phyloP scores from a whole-genome alignment of 257 asterid genomes.

The Plantago elongata region DNA sequence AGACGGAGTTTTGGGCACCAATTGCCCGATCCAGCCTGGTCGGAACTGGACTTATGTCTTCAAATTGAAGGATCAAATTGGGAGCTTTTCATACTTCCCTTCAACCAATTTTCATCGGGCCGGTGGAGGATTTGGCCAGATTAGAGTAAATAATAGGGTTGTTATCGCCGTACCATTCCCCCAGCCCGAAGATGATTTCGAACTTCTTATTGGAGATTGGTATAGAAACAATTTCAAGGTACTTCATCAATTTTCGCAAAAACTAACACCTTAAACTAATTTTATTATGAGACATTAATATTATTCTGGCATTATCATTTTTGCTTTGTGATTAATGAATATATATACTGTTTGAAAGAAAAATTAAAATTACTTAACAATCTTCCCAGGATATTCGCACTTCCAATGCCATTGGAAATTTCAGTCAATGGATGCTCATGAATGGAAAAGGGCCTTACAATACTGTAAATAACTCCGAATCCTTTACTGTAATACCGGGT shows the following conservation, averaged over 20 bases:
- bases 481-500: conserved; percentile 48
- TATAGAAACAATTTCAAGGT: conserved; percentile 44
- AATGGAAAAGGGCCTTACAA: conserved; percentile 67
- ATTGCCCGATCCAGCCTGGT: conserved; percentile 48
- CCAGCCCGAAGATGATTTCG: conserved; percentile 39
- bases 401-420: background rate
- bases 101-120: conserved; percentile 40
- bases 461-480: conserved; percentile 27
- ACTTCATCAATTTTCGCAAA: background rate
- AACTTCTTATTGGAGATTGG: conserved; percentile 78
- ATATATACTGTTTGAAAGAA: background rate
- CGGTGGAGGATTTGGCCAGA: conserved; percentile 54
- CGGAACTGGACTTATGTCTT: conserved; percentile 45
- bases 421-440: conserved; percentile 46
- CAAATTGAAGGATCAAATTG: conserved; percentile 57
- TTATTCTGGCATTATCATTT: no score
- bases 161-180: conserved; percentile 30
- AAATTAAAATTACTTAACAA: background rate
- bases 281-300: no score
- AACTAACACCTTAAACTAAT: no score
- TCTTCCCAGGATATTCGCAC: conserved; percentile 33
- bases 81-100: conserved; percentile 50
- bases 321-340: background rate
- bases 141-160: conserved; percentile 34
- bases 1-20: conserved; percentile 57